Evolutionary conservation across 1,284 basidiomycete genomes (phyloP), one percentile per base, ranked within the genome.

Genomic region (Anthracocystis panici-leucophaei): DNA sequence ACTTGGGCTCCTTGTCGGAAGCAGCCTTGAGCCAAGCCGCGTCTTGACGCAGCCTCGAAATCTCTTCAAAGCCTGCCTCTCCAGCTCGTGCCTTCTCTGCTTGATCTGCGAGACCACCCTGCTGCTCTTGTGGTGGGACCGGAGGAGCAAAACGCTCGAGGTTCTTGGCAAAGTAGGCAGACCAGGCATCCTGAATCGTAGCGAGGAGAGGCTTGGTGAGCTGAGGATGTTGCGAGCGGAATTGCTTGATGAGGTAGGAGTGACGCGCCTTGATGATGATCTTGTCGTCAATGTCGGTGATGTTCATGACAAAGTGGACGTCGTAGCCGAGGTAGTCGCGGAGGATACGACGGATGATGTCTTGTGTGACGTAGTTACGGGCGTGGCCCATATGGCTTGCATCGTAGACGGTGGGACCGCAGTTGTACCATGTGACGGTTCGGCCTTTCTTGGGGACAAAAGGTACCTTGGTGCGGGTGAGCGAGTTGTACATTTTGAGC

Each of bases 251-350:
- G 14, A 98, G 90, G 83, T 82, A 67, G 9, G 74, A 60, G 54
- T 85, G 84, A 12, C 84, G 77, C 9, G 65, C 60, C 35, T 75
- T 74, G 61, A 60, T 49, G 79, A 89, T 78, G 74, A 94, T 96
- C 90, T 99, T 99, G 89, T 99, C 97, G 85, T 99, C 97, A 75
- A 99, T 97, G 86, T 99, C 97, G 5, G 97, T 99, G 82, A 99
- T 91, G 87, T 99, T 99, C 95, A 97, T 97, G 63, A 99, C 96
- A 86, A 99, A 98, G 85, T 97, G 93, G 65, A 99, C 92, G 83
- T 98, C 93, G 85, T 97, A 99, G 49, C 93, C 92, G 87, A 99
- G 97, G 87, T 97, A 98, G 87, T 99, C 95, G 2, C 92, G 89
- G 87, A 99, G 88, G 70, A 99, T 94, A 56, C 97, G 89, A 60